Percentiles rank a stretch among this genome's conserved stretches.
Evolutionary conservation across 2,329 filamentous ascomycete species (phyloP).

Genomic region (Aspergillus sp.): DNA sequence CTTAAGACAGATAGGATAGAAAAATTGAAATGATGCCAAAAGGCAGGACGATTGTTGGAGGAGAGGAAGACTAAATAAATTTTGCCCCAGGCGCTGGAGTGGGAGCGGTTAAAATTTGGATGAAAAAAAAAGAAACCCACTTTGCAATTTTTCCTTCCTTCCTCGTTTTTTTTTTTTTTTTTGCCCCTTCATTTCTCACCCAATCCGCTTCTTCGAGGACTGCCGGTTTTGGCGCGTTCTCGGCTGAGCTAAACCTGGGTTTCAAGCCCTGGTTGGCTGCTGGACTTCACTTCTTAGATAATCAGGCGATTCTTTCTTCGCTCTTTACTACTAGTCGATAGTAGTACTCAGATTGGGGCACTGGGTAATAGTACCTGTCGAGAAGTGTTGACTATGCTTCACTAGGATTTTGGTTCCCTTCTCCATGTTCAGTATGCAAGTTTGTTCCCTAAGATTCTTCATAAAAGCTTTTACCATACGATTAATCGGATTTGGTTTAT

Average conservation of each 20-base stretch:
- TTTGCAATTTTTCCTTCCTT: slow-evolving; percentile 16
- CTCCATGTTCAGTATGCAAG: no score
- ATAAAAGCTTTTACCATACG: no score
- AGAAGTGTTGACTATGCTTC: no score
- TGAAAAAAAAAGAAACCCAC: slow-evolving; percentile 26
- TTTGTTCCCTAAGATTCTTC: no score
- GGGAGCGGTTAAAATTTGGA: slow-evolving; percentile 26
- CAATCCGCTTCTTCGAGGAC: not conserved
- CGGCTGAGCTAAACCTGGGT: slow-evolving; percentile 12
- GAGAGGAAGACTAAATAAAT: slow-evolving; percentile 22
- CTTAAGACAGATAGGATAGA: slow-evolving; percentile 14
- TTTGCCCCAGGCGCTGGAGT: slow-evolving; percentile 25
- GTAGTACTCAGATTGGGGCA: no score
- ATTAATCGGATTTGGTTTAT: no score
- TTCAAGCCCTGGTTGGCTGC: slow-evolving; percentile 6
- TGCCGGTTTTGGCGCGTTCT: slow-evolving; percentile 8
- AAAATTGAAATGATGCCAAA: slow-evolving; percentile 13
- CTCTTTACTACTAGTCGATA: not conserved
- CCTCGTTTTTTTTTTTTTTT: slow-evolving; percentile 13
- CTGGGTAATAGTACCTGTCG: no score
- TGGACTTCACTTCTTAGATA: not conserved
- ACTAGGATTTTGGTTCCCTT: no score
- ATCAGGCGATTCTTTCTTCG: not conserved
- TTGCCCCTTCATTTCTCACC: slow-evolving; percentile 9
- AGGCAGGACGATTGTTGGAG: slow-evolving; percentile 14